These are phyloP conservation scores for Arachis hypogaea DNA, from an alignment of 306 rosid species.

Conservation along the genomic window DNA sequence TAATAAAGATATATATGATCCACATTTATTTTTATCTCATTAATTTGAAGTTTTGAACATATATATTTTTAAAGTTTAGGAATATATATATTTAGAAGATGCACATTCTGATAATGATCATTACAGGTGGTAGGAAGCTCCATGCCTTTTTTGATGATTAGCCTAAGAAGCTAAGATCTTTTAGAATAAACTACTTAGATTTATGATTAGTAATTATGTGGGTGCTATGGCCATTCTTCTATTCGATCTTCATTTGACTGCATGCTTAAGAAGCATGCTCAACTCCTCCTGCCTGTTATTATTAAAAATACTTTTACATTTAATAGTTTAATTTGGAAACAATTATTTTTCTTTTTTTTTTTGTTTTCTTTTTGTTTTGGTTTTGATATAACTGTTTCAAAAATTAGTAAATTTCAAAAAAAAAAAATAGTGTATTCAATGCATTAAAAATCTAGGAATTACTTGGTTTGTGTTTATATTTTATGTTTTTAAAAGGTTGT, in stretches of 20 bases:
- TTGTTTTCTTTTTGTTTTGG: too few relatives aligned
- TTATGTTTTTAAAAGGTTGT: too few relatives aligned
- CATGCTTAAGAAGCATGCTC: conserved; percentile 45
- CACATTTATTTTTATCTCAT: conserved; percentile 30
- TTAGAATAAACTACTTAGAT: conserved; percentile 42
- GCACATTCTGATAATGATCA: conserved; percentile 55
- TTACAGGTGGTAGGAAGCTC: conserved; percentile 55
- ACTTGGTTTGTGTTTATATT: too few relatives aligned
- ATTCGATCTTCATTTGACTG: conserved; percentile 46
- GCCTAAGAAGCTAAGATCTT: conserved; percentile 41
- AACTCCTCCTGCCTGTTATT: conserved; percentile 1
- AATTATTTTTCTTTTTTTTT: too few relatives aligned
- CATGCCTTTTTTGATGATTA: conserved; percentile 52
- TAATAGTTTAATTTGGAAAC: background rate
- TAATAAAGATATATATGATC: conserved; percentile 36
- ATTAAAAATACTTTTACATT: too few relatives aligned
- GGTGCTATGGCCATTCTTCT: conserved; percentile 46
- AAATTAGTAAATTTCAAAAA: too few relatives aligned
- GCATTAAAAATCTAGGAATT: too few relatives aligned
- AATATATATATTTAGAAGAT: conserved; percentile 25
- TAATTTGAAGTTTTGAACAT: conserved; percentile 7
- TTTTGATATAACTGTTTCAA: too few relatives aligned
- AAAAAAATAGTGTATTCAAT: too few relatives aligned
- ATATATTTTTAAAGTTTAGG: background rate
- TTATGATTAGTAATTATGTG: conserved; percentile 51